Evolutionary conservation across 306 rosid genomes (phyloP).

Genomic region (Neltuma alba): DNA sequence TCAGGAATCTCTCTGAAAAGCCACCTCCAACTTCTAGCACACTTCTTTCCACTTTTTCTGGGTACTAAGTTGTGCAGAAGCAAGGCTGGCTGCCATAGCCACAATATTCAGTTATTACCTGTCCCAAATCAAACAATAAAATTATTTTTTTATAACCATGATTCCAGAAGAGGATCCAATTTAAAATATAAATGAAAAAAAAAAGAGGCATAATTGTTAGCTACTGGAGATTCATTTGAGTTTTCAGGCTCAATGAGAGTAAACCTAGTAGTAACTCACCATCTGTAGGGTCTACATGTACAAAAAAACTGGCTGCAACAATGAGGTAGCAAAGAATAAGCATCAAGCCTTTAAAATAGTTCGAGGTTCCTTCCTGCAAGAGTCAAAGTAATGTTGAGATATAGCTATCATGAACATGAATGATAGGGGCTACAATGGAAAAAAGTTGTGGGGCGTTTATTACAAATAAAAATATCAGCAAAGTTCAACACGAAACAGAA

Average conservation of each 20-base stretch:
- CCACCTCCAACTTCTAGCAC: slow-evolving; percentile 27
- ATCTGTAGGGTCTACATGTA: slow-evolving; percentile 74
- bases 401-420: not conserved
- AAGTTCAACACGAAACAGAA: not conserved
- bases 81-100: slow-evolving; percentile 28
- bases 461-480: not conserved
- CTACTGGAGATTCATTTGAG: slow-evolving; percentile 9
- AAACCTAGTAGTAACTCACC: slow-evolving; percentile 59
- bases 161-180: not conserved
- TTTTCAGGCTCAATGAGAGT: slow-evolving; percentile 9
- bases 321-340: slow-evolving; percentile 91
- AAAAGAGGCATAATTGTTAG: not conserved
- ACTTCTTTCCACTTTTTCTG: slow-evolving; percentile 23
- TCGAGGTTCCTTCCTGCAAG: slow-evolving; percentile 89
- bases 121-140: slow-evolving; percentile 38
- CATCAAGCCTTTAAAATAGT: slow-evolving; percentile 94
- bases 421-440: not conserved
- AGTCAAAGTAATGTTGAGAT: slow-evolving; percentile 26
- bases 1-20: slow-evolving; percentile 18
- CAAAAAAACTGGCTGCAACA: slow-evolving; percentile 92
- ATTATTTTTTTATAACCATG: no score
- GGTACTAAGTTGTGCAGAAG: not conserved
- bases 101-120: slow-evolving; percentile 44
- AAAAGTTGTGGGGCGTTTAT: not conserved
- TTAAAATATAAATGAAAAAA: not conserved